Evolutionary conservation across 768 basidiomycete species (phyloP).

Genomic region (Russula sp.): DNA sequence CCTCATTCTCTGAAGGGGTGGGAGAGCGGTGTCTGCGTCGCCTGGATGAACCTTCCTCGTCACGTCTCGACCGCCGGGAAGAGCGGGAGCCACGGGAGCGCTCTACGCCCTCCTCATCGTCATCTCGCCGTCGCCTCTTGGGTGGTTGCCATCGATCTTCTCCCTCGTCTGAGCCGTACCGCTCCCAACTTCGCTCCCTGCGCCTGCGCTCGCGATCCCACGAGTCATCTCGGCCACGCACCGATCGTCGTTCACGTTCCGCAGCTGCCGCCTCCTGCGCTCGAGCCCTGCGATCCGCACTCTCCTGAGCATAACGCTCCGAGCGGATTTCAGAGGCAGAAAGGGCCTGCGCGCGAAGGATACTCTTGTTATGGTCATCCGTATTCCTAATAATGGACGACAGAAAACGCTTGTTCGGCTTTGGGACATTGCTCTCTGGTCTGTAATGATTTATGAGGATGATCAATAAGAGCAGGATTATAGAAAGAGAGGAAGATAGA

Average conservation of each 20-base stretch:
- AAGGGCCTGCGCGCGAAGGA: slow-evolving; percentile 67
- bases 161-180: slow-evolving; percentile 41
- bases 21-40: slow-evolving; percentile 32
- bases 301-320: slow-evolving; percentile 63
- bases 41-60: slow-evolving; percentile 30
- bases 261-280: slow-evolving; percentile 77
- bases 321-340: slow-evolving; percentile 72
- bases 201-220: slow-evolving; percentile 50
- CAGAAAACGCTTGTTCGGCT: slow-evolving; percentile 79
- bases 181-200: slow-evolving; percentile 52
- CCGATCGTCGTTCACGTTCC: slow-evolving; percentile 49
- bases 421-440: slow-evolving; percentile 68
- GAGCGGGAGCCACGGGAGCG: slow-evolving; percentile 38
- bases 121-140: slow-evolving; percentile 42
- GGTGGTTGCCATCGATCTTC: slow-evolving; percentile 36
- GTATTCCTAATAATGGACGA: slow-evolving; percentile 87
- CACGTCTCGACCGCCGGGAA: slow-evolving; percentile 28
- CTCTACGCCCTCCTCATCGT: slow-evolving; percentile 39
- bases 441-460: slow-evolving; percentile 37
- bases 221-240: slow-evolving; percentile 40
- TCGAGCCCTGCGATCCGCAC: slow-evolving; percentile 56
- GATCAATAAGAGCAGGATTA: not conserved
- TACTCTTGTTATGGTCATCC: slow-evolving; percentile 90
- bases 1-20: slow-evolving; percentile 30
- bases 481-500: slow-evolving; percentile 11